A percentile compares a stretch with the other conserved stretches of the same genome.
Conservation (phyloP, 345 rosid species). For the Eucalyptus melliodora region DNA sequence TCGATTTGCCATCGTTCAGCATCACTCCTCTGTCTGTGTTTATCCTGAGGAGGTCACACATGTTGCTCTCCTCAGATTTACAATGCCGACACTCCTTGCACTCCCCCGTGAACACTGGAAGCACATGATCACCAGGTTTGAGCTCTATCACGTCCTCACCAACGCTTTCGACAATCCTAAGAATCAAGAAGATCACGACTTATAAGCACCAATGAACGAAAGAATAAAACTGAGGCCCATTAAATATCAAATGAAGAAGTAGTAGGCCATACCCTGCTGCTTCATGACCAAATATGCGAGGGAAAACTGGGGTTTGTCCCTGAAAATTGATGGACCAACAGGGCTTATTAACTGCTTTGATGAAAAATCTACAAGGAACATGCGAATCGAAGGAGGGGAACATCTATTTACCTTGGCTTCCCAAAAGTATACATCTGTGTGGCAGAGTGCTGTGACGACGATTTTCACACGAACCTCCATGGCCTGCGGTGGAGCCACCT, state of each 20-base stretch:
- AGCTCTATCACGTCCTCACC: conserved; percentile 30
- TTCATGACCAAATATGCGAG: conserved; percentile 28
- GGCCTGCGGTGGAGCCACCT: conserved; percentile 38
- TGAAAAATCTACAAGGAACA: background rate
- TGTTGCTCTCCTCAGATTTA: conserved; percentile 22
- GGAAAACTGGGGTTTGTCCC: conserved; percentile 28
- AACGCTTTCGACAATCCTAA: conserved; percentile 24
- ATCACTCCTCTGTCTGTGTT: conserved; percentile 18
- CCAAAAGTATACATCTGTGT: conserved; percentile 43
- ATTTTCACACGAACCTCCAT: conserved; percentile 31
- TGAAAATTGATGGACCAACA: background rate
- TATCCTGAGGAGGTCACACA: conserved; percentile 20
- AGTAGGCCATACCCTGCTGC: conserved; percentile 16
- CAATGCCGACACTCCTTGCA: conserved; percentile 28
- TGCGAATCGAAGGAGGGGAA: background rate
- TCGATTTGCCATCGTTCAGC: conserved; percentile 21
- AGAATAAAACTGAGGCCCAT: background rate
- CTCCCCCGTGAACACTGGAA: conserved; percentile 36
- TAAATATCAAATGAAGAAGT: background rate
- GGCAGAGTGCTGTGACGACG: conserved; percentile 25
- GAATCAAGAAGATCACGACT: background rate
- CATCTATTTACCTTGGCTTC: conserved; percentile 20
- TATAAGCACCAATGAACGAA: background rate
- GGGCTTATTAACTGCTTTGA: background rate
- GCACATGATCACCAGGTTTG: conserved; percentile 26